Evolutionary conservation across 176 grass and related monocot species (phyloP).

Genomic region (Leersia perrieri): DNA sequence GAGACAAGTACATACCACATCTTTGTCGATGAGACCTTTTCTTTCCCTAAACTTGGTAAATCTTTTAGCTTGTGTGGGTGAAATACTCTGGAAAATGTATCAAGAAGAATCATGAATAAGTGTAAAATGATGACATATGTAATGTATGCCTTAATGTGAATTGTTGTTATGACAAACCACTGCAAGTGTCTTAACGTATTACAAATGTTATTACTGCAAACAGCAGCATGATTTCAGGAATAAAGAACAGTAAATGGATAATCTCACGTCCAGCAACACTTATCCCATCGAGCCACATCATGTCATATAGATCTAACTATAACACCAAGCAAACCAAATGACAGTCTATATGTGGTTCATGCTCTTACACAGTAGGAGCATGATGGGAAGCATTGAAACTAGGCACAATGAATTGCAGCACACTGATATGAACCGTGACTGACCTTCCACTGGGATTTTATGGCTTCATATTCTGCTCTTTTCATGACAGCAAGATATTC

Average conservation of each 20-base stretch:
- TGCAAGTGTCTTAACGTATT: constrained; percentile 16
- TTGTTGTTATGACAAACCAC: background rate
- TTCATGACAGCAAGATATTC: constrained; percentile 72
- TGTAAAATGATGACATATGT: constrained; percentile 17
- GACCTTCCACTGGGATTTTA: constrained; percentile 98
- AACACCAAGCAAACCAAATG: background rate
- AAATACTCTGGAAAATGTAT: constrained; percentile 77
- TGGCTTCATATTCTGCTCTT: constrained; percentile 76
- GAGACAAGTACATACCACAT: constrained; percentile 74
- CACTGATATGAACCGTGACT: constrained; percentile 18
- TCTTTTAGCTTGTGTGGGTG: constrained; percentile 84
- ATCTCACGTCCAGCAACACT: background rate
- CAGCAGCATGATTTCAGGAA: background rate
- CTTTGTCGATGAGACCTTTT: constrained; percentile 97
- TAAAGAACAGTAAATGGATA: background rate
- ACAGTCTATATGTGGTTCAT: background rate
- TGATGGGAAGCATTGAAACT: background rate
- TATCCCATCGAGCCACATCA: background rate
- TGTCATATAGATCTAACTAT: background rate
- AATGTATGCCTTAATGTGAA: background rate
- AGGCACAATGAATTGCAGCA: background rate
- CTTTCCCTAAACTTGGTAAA: constrained; percentile 98
- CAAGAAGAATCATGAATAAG: constrained; percentile 13
- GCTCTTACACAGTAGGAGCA: background rate
- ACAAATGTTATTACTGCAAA: background rate